Conservation (phyloP, 441 rosid species). For the Aleurites moluccanus region DNA sequence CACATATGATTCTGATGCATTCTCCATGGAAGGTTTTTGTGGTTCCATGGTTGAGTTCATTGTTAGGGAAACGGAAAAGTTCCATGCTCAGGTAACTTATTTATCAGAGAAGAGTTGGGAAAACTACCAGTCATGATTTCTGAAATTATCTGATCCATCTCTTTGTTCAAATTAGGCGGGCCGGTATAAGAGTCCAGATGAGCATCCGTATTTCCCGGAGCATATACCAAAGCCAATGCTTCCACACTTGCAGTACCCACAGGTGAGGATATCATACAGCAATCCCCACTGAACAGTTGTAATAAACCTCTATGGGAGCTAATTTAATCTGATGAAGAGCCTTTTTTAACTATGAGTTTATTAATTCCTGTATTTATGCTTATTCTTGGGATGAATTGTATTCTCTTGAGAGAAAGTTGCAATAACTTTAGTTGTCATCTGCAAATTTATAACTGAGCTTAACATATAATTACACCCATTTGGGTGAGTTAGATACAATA, state of each 20-base stretch:
- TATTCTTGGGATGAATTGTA: neutral
- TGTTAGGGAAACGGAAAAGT: constrained; percentile 67
- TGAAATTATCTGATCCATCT: constrained; percentile 10
- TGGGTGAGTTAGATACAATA: neutral
- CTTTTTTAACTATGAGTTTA: neutral
- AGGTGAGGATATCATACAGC: constrained; percentile 34
- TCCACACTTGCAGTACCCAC: constrained; percentile 66
- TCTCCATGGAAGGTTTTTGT: constrained; percentile 57
- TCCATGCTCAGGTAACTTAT: constrained; percentile 61
- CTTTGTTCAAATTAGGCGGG: constrained; percentile 49
- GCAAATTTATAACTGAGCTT: neutral
- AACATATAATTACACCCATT: neutral
- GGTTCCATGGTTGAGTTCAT: constrained; percentile 74
- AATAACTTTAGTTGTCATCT: neutral
- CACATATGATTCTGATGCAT: constrained; percentile 60
- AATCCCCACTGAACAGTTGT: neutral
- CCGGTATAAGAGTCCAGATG: constrained; percentile 72
- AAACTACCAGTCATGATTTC: neutral
- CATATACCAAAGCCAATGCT: constrained; percentile 53
- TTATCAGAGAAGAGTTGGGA: neutral
- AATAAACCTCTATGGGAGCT: neutral
- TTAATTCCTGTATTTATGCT: neutral
- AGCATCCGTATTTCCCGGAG: constrained; percentile 67
- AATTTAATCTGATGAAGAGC: neutral
- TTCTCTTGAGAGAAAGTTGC: neutral